phyloP scores from a whole-genome alignment of 352 stramenopile species.

The Hyaloperonospora brassicae region DNA sequence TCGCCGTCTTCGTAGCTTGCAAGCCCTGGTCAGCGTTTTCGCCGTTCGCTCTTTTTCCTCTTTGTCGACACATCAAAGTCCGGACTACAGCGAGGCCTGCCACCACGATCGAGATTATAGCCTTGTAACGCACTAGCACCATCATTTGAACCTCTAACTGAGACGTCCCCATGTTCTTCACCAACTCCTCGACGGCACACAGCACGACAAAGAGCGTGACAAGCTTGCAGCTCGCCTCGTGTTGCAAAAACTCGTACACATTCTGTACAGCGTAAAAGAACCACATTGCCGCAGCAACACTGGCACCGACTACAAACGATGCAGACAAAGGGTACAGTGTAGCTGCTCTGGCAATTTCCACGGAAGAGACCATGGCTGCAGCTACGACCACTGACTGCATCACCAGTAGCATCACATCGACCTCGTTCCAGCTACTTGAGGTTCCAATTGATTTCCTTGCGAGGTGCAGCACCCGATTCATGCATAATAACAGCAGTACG shows the following conservation, averaged over 20 bases:
- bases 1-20: not conserved
- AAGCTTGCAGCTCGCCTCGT: constrained; percentile 9
- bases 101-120: not conserved
- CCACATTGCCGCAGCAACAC: constrained; percentile 22
- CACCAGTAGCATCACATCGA: constrained; percentile 14
- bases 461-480: constrained; percentile 35
- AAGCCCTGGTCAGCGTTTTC: not conserved
- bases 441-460: not conserved
- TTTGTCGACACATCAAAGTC: not conserved
- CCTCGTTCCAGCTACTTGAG: constrained; percentile 3
- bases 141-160: not conserved
- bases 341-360: constrained; percentile 19
- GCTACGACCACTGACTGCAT: constrained; percentile 28
- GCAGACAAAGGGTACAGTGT: constrained; percentile 24
- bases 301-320: constrained; percentile 27
- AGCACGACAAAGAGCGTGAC: constrained; percentile 21
- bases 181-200: constrained; percentile 13
- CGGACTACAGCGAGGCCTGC: constrained; percentile 12
- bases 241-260: constrained; percentile 22
- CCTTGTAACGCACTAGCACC: constrained; percentile 14
- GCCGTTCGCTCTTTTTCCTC: not conserved
- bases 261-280: constrained; percentile 28
- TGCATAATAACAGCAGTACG: constrained; percentile 30
- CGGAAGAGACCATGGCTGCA: constrained; percentile 18
- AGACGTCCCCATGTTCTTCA: not conserved